phyloP scores from a whole-genome alignment of 2,329 filamentous ascomycete species.

The Sporothrix sp. region DNA sequence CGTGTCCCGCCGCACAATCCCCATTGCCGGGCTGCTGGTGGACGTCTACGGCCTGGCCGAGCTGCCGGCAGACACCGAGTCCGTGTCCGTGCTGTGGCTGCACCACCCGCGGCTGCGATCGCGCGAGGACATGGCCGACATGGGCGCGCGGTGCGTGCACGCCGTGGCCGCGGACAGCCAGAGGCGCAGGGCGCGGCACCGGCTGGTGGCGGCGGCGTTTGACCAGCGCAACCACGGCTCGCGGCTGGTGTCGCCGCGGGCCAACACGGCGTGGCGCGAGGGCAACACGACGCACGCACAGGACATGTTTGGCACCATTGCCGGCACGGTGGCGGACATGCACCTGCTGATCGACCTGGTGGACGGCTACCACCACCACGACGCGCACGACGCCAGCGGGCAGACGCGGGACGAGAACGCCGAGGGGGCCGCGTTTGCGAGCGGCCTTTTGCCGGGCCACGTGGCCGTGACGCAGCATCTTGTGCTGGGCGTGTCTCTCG shows the following conservation, averaged over 20 bases:
- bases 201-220: constrained; percentile 69
- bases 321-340: constrained; percentile 65
- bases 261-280: constrained; percentile 69
- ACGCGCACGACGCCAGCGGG: background rate
- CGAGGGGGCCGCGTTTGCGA: background rate
- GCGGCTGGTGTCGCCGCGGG: constrained; percentile 52
- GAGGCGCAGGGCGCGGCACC: constrained; percentile 19
- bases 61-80: constrained; percentile 39
- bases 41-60: constrained; percentile 76
- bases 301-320: constrained; percentile 80
- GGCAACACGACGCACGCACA: constrained; percentile 76
- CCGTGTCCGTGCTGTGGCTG: constrained; percentile 78
- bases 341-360: constrained; percentile 67
- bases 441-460: constrained; percentile 5
- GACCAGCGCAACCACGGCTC: constrained; percentile 91
- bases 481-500: constrained; percentile 73
- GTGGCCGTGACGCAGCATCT: constrained; percentile 40
- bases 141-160: constrained; percentile 59
- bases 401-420: background rate
- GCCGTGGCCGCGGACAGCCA: constrained; percentile 48
- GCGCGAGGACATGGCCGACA: constrained; percentile 63
- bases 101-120: constrained; percentile 68
- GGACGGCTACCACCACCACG: constrained; percentile 33
- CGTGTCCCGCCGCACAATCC: constrained; percentile 56
- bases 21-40: constrained; percentile 68